A percentile compares a stretch with the other conserved stretches of the same genome.
Conservation (phyloP, 192 early-diverging fungal genomes). For the Backusella luteola region DNA sequence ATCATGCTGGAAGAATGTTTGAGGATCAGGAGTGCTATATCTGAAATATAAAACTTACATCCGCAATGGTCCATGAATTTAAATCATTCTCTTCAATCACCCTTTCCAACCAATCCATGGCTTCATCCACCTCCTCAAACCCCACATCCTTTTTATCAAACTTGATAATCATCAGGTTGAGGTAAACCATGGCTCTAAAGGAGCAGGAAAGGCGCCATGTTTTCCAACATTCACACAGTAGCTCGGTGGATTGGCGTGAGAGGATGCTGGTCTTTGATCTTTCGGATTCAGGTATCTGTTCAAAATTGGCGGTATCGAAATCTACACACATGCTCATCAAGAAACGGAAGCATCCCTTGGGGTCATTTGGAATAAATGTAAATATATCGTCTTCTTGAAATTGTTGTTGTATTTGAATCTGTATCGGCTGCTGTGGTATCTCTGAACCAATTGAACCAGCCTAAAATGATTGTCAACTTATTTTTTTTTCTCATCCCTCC, state of each 20-base stretch:
- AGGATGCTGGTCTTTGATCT: constrained; percentile 39
- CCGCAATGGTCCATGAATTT: constrained; percentile 52
- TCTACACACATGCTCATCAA: constrained; percentile 63
- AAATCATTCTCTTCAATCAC: constrained; percentile 48
- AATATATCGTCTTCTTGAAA: constrained; percentile 23
- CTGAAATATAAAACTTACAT: constrained; percentile 35
- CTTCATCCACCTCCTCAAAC: constrained; percentile 42
- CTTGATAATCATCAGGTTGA: constrained; percentile 46
- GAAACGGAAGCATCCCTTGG: constrained; percentile 55
- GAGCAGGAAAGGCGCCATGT: constrained; percentile 61
- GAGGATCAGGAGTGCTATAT: too few species aligned
- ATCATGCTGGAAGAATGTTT: constrained; percentile 28
- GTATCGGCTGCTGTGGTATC: neutral
- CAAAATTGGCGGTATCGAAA: constrained; percentile 40
- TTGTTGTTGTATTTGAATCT: neutral
- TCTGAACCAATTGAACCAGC: neutral
- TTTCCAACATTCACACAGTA: constrained; percentile 65
- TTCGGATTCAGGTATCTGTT: constrained; percentile 34
- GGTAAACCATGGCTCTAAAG: constrained; percentile 46
- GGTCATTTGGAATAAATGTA: constrained; percentile 56
- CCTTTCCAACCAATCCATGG: constrained; percentile 35
- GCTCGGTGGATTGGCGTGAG: constrained; percentile 47
- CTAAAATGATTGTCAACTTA: neutral
- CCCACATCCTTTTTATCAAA: constrained; percentile 40
- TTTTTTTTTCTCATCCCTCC: neutral